Evolutionary conservation across 2,329 filamentous ascomycete genomes (phyloP).

Genomic region (Monilinia vaccinii-corymbosi): DNA sequence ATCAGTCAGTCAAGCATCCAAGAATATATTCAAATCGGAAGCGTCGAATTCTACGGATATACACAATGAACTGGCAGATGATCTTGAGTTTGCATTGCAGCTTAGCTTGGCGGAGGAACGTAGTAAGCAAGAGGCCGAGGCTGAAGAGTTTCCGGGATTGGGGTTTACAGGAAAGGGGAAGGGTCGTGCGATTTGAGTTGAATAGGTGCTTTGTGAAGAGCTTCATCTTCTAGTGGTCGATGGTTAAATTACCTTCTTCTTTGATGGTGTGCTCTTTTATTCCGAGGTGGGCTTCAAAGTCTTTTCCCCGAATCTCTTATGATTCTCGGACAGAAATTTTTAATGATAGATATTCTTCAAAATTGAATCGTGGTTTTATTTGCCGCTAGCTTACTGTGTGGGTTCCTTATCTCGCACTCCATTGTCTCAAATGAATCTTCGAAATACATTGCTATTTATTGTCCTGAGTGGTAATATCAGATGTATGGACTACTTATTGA

Average conservation of each 20-base stretch:
- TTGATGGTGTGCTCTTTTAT: neutral
- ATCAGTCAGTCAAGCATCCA: constrained; percentile 29
- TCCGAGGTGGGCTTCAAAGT: neutral
- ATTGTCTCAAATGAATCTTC: too few species aligned
- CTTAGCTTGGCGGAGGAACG: constrained; percentile 50
- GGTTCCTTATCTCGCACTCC: too few species aligned
- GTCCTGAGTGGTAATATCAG: too few species aligned
- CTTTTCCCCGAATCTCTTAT: neutral
- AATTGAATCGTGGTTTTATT: too few species aligned
- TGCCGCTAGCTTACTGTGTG: too few species aligned
- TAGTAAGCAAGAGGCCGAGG: constrained; percentile 18
- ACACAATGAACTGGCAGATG: constrained; percentile 33
- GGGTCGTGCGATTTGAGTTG: neutral
- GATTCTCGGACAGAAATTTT: neutral
- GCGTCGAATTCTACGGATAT: neutral
- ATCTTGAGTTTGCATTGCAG: constrained; percentile 50
- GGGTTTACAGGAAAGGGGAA: neutral
- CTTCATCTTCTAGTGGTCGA: neutral
- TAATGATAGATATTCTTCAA: neutral
- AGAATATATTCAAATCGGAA: constrained; percentile 9
- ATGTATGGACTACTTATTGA: too few species aligned
- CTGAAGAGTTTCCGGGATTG: neutral
- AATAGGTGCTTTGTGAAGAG: neutral
- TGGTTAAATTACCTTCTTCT: neutral
- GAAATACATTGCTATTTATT: too few species aligned